Conservation (phyloP, 108 stramenopile species). For the Conticribra weissflogii region DNA sequence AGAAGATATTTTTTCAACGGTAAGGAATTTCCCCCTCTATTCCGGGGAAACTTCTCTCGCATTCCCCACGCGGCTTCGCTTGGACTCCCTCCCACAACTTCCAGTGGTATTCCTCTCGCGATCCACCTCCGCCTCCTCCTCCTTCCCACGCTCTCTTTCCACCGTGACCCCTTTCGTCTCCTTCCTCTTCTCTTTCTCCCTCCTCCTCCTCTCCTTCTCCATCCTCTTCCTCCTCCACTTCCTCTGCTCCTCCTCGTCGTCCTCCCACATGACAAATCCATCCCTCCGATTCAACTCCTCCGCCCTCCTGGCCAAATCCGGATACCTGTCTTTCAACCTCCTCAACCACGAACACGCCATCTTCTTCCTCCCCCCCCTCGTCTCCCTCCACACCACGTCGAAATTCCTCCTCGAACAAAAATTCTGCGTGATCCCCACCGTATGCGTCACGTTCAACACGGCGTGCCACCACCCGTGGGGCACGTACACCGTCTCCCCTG, state of each 20-base stretch:
- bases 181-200: conserved; percentile 30
- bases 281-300: conserved; percentile 79
- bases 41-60: too few relatives aligned
- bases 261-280: conserved; percentile 90
- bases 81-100: too few relatives aligned
- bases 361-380: conserved; percentile 89
- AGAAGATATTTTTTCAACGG: too few relatives aligned
- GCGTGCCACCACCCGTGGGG: conserved; percentile 99
- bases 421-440: conserved; percentile 97
- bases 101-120: too few relatives aligned
- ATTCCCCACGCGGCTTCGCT: too few relatives aligned
- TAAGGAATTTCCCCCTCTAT: too few relatives aligned
- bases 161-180: conserved; percentile 15
- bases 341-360: conserved; percentile 95
- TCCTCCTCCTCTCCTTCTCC: conserved; percentile 50
- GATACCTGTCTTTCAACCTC: conserved; percentile 63
- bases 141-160: conserved; percentile 26
- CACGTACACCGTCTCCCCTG: conserved; percentile 96
- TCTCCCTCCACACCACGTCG: conserved; percentile 91
- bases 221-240: conserved; percentile 43
- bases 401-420: conserved; percentile 94
- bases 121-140: conserved; percentile 40
- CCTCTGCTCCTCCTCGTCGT: conserved; percentile 56
- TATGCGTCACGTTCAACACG: conserved; percentile 95
- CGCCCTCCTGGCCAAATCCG: conserved; percentile 81